A percentile compares a stretch with the other conserved stretches of the same genome.
Evolutionary conservation across 164 flowering plant genomes (phyloP).

Genomic region (Vitis rupestris): DNA sequence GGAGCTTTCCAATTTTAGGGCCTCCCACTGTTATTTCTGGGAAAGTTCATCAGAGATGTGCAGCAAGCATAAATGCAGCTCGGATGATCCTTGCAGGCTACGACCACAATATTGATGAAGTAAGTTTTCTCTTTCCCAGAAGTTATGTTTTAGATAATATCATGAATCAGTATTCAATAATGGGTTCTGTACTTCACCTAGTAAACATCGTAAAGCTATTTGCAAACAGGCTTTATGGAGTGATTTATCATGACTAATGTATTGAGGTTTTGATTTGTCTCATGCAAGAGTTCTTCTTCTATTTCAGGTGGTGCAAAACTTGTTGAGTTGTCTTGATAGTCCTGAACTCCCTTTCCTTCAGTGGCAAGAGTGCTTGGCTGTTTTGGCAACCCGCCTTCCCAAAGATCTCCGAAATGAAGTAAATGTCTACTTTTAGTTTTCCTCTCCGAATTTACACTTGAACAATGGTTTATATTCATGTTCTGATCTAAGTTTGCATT

Average conservation of each 20-base stretch:
- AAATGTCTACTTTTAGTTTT: slow-evolving; percentile 7
- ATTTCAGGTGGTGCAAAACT: slow-evolving; percentile 84
- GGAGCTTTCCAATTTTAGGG: slow-evolving; percentile 88
- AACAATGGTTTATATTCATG: neutral
- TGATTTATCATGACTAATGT: neutral
- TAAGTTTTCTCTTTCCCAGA: slow-evolving; percentile 26
- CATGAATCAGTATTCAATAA: neutral
- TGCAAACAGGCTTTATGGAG: neutral
- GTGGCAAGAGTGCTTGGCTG: slow-evolving; percentile 98
- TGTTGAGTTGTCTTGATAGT: slow-evolving; percentile 89
- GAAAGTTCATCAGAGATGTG: slow-evolving; percentile 97
- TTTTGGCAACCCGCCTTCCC: slow-evolving; percentile 90
- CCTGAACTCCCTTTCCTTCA: slow-evolving; percentile 99
- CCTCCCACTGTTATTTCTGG: slow-evolving; percentile 95
- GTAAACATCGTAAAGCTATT: neutral
- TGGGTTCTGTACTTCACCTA: neutral
- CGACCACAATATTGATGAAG: slow-evolving; percentile 92
- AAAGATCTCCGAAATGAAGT: slow-evolving; percentile 85
- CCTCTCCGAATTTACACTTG: slow-evolving; percentile 1
- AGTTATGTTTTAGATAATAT: too few relatives aligned
- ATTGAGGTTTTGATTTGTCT: neutral
- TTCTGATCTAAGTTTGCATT: slow-evolving; percentile 5
- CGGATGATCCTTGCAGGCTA: slow-evolving; percentile 98
- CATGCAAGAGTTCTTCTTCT: slow-evolving; percentile 1
- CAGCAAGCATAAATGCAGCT: slow-evolving; percentile 89